Conservation (phyloP, 2,329 filamentous ascomycete genomes). For the Aschersonia sp. region DNA sequence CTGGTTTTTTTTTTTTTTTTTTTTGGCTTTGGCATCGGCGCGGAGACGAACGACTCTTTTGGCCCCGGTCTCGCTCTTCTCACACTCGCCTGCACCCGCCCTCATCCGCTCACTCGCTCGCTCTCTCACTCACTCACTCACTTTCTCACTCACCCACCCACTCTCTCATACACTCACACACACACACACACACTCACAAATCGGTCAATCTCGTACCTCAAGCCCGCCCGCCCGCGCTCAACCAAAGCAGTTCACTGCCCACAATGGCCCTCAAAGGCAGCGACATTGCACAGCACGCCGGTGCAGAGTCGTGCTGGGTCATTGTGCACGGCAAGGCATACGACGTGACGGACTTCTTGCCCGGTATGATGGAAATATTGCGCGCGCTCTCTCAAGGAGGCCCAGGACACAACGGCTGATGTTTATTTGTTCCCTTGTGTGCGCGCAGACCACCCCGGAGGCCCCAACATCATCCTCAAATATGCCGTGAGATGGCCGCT, state of each 20-base stretch:
- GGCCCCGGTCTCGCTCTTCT: no score
- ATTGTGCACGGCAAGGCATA: slow-evolving; percentile 78
- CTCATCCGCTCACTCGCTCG: not conserved
- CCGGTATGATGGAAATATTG: slow-evolving; percentile 30
- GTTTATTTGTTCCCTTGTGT: not conserved
- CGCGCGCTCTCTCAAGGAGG: no score
- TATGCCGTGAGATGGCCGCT: slow-evolving; percentile 47
- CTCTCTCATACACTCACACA: not conserved
- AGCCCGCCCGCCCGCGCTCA: not conserved
- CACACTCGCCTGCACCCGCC: no score
- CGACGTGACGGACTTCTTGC: slow-evolving; percentile 82
- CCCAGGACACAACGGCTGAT: not conserved
- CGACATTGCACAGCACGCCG: slow-evolving; percentile 58
- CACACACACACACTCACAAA: not conserved
- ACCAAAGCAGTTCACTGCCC: not conserved
- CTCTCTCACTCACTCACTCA: not conserved
- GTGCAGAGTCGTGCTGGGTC: slow-evolving; percentile 77
- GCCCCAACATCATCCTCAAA: slow-evolving; percentile 86
- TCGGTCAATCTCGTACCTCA: not conserved
- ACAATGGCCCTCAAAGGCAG: slow-evolving; percentile 32
- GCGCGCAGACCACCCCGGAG: slow-evolving; percentile 65
- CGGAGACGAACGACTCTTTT: no score
- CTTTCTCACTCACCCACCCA: not conserved
- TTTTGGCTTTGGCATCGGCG: no score
- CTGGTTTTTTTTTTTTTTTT: not conserved